Conservation (phyloP, 2,329 filamentous ascomycete genomes). For the Monascus ruber region DNA sequence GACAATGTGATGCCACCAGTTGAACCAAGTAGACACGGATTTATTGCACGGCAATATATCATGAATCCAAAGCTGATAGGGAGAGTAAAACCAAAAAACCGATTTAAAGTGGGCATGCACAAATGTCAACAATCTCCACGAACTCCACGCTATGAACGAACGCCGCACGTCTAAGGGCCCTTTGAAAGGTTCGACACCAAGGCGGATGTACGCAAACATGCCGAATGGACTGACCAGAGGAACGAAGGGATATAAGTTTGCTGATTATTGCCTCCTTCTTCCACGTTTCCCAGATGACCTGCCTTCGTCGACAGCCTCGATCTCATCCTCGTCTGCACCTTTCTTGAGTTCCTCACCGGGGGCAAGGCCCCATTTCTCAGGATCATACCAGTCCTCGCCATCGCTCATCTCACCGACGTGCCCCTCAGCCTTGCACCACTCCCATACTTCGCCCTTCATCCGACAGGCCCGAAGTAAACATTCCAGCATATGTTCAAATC, state of each 20-base stretch:
- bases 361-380: slow-evolving; percentile 47
- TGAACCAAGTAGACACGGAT: too few species aligned
- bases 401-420: slow-evolving; percentile 57
- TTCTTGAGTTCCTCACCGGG: slow-evolving; percentile 47
- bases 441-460: slow-evolving; percentile 47
- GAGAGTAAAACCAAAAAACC: background rate
- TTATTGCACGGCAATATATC: too few species aligned
- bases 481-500: slow-evolving; percentile 43
- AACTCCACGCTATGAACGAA: slow-evolving; percentile 20
- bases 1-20: too few species aligned
- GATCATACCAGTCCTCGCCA: slow-evolving; percentile 57
- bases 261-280: slow-evolving; percentile 21
- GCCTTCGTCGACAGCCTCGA: slow-evolving; percentile 37
- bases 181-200: too few species aligned
- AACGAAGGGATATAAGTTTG: too few species aligned
- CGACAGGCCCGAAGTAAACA: slow-evolving; percentile 49
- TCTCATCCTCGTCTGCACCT: slow-evolving; percentile 50
- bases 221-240: too few species aligned
- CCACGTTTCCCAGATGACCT: slow-evolving; percentile 29
- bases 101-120: background rate
- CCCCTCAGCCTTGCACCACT: slow-evolving; percentile 51
- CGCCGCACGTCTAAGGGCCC: background rate
- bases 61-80: background rate
- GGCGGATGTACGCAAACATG: too few species aligned
- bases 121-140: background rate